Conservation (phyloP, 352 stramenopile species). For the Pythium dissotocum region DNA sequence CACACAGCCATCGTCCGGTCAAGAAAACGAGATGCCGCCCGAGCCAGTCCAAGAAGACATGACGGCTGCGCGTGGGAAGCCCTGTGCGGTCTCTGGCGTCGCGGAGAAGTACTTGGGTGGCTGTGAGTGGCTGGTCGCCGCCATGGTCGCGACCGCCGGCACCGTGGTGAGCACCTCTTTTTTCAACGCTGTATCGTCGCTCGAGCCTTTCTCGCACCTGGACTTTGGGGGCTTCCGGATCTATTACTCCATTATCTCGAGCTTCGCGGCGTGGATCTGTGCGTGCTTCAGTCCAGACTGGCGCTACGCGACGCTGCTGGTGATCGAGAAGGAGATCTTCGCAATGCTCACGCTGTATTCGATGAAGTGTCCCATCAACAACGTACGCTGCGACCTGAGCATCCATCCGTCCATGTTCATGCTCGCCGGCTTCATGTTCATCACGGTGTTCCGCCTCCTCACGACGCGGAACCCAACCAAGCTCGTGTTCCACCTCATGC, state of each 20-base stretch:
- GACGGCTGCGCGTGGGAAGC: conserved; percentile 16
- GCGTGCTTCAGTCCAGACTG: conserved; percentile 53
- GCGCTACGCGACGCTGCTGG: conserved; percentile 45
- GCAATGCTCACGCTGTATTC: conserved; percentile 58
- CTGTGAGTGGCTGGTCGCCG: conserved; percentile 44
- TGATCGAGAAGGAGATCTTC: conserved; percentile 52
- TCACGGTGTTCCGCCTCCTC: conserved; percentile 51
- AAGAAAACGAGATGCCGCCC: not conserved
- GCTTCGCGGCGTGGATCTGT: conserved; percentile 48
- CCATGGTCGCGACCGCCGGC: conserved; percentile 36
- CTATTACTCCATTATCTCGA: conserved; percentile 49
- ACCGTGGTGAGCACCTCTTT: conserved; percentile 39
- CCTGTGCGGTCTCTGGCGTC: conserved; percentile 14
- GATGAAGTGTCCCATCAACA: conserved; percentile 57
- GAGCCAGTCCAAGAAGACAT: conserved; percentile 18
- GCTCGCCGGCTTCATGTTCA: conserved; percentile 37
- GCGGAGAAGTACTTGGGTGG: conserved; percentile 22
- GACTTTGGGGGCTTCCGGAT: conserved; percentile 32
- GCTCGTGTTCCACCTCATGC: conserved; percentile 46
- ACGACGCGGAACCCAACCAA: conserved; percentile 30
- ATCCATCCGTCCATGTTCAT: conserved; percentile 40
- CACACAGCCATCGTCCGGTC: conserved; percentile 20
- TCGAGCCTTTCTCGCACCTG: conserved; percentile 39
- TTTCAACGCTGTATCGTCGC: conserved; percentile 31
- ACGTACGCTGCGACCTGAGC: conserved; percentile 40